These are phyloP conservation scores for Fomitopsis betulina DNA, from an alignment of 1,284 basidiomycete genomes.

Conservation along the genomic window DNA sequence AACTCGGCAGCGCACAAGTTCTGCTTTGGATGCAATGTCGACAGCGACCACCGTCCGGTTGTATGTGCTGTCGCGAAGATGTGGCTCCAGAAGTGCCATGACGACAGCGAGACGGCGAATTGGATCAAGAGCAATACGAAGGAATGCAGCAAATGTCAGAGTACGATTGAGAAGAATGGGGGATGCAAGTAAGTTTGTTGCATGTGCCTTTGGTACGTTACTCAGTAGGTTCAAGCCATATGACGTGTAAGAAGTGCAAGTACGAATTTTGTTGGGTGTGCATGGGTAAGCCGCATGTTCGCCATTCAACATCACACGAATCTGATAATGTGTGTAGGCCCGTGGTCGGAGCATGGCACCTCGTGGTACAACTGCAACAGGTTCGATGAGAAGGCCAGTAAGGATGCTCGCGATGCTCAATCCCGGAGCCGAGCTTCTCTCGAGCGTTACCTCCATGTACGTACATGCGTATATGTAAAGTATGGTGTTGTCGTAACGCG, in stretches of 20 bases:
- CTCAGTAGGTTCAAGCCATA: slow-evolving; percentile 59
- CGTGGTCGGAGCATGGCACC: slow-evolving; percentile 97
- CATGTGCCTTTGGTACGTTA: slow-evolving; percentile 7
- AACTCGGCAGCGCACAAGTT: slow-evolving; percentile 66
- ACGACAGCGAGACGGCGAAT: slow-evolving; percentile 98
- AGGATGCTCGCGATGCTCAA: slow-evolving; percentile 88
- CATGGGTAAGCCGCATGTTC: slow-evolving; percentile 47
- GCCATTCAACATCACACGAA: slow-evolving; percentile 31
- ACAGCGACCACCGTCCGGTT: slow-evolving; percentile 87
- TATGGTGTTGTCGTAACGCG: slow-evolving; percentile 4
- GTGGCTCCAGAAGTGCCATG: slow-evolving; percentile 97
- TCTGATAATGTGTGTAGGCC: slow-evolving; percentile 51
- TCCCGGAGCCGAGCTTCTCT: slow-evolving; percentile 84
- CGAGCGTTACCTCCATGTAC: slow-evolving; percentile 93
- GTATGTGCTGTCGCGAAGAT: slow-evolving; percentile 86
- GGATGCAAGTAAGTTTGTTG: slow-evolving; percentile 85
- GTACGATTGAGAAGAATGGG: slow-evolving; percentile 99
- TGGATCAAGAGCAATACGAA: slow-evolving; percentile 99
- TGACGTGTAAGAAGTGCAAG: slow-evolving; percentile 99
- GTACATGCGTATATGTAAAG: slow-evolving; percentile 26
- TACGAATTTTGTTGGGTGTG: slow-evolving; percentile 85
- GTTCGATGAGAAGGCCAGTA: slow-evolving; percentile 90
- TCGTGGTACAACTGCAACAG: slow-evolving; percentile 98
- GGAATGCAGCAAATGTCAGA: slow-evolving; percentile 93
- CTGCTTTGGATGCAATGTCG: slow-evolving; percentile 88